Conservation (phyloP, 305 asterid genomes). For the Fraxinus velutina region DNA sequence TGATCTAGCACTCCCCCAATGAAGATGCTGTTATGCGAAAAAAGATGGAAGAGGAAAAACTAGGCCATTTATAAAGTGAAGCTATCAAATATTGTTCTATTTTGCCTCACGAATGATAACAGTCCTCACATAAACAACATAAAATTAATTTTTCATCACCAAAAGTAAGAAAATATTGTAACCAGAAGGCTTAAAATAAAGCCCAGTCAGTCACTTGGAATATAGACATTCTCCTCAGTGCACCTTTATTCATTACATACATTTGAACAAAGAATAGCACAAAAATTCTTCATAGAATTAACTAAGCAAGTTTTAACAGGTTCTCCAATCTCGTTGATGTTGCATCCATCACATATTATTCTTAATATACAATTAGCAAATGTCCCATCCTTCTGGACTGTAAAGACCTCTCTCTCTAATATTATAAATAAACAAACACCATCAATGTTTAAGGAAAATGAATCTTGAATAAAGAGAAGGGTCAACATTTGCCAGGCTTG, state of each 20-base stretch:
- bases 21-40: neutral
- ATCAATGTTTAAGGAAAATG: neutral
- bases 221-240: neutral
- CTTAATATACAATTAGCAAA: neutral
- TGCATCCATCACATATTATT: neutral
- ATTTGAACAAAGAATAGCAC: neutral
- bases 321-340: neutral
- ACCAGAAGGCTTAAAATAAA: neutral
- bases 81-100: neutral
- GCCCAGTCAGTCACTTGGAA: neutral
- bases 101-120: neutral
- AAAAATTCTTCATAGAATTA: neutral
- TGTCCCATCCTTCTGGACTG: neutral
- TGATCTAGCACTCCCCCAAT: neutral
- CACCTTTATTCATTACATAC: neutral
- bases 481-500: neutral
- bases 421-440: neutral
- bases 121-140: neutral
- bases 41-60: neutral
- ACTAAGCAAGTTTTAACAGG: neutral
- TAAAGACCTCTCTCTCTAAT: neutral
- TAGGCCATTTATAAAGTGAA: neutral
- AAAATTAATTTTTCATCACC: neutral
- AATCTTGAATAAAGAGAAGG: neutral
- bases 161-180: neutral